Evolutionary conservation across 306 rosid species (phyloP).

Genomic region (Cicer pinnatifidum): DNA sequence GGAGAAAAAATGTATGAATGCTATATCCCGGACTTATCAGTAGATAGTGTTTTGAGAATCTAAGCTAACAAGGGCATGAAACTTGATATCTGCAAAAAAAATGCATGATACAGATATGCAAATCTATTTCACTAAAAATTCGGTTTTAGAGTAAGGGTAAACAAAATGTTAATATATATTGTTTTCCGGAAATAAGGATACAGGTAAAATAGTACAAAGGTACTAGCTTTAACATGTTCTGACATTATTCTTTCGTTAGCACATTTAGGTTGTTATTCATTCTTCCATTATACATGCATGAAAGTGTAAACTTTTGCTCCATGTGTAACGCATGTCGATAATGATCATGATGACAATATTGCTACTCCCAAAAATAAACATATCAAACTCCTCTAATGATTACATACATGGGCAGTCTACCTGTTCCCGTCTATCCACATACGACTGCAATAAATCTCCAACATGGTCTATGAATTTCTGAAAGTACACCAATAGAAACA

Average conservation of each 20-base stretch:
- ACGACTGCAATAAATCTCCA: slow-evolving; percentile 93
- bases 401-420: slow-evolving; percentile 57
- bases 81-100: background rate
- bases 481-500: slow-evolving; percentile 45
- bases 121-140: slow-evolving; percentile 16
- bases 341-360: slow-evolving; percentile 20
- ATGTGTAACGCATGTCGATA: slow-evolving; percentile 22
- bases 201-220: slow-evolving; percentile 23
- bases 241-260: background rate
- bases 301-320: slow-evolving; percentile 27
- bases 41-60: slow-evolving; percentile 24
- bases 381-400: slow-evolving; percentile 37
- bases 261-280: slow-evolving; percentile 16
- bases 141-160: background rate
- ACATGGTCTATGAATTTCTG: slow-evolving; percentile 93
- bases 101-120: slow-evolving; percentile 10
- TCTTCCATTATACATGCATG: slow-evolving; percentile 12
- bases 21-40: background rate
- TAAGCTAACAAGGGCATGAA: slow-evolving; percentile 4
- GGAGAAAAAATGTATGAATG: background rate
- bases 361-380: slow-evolving; percentile 21
- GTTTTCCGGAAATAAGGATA: background rate
- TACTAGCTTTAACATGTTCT: slow-evolving; percentile 24
- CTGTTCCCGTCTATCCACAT: slow-evolving; percentile 98
- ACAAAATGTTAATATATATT: background rate